A percentile compares a stretch with the other conserved stretches of the same genome.
phyloP scores from a whole-genome alignment of 257 asterid species.

The Solanum tacnaense region DNA sequence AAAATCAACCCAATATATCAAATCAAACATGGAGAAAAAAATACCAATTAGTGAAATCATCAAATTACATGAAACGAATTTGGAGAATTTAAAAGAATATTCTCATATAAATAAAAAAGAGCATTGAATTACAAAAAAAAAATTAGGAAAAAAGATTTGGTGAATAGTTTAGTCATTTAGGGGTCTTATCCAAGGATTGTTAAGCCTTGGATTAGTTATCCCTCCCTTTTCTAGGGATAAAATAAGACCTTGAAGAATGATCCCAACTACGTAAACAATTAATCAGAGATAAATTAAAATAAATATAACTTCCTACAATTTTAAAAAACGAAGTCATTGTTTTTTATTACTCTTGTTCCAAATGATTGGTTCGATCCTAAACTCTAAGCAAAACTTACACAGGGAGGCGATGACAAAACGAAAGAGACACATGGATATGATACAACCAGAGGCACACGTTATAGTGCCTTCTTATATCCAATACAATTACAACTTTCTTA shows the following conservation, averaged over 20 bases:
- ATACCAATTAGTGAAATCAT: too few species aligned
- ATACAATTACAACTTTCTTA: constrained; percentile 19
- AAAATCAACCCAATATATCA: too few species aligned
- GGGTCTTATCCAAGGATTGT: too few species aligned
- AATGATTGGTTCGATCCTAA: not conserved
- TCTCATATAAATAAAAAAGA: too few species aligned
- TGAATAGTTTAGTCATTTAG: too few species aligned
- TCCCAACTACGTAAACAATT: not conserved
- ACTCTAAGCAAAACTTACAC: not conserved
- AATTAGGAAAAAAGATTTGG: too few species aligned
- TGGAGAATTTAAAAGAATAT: too few species aligned
- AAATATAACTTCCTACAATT: not conserved
- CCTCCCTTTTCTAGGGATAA: too few species aligned
- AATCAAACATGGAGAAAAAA: too few species aligned
- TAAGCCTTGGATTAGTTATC: too few species aligned
- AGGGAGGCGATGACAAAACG: not conserved
- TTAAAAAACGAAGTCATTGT: not conserved
- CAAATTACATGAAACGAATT: too few species aligned
- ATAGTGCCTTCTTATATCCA: constrained; percentile 16
- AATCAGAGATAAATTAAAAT: not conserved
- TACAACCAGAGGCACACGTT: not conserved
- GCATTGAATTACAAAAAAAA: too few species aligned
- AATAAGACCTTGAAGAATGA: not conserved
- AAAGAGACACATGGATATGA: not conserved
- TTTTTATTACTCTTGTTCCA: not conserved